Conservation (phyloP, 768 basidiomycete genomes). For the Tylopilus sp. region DNA sequence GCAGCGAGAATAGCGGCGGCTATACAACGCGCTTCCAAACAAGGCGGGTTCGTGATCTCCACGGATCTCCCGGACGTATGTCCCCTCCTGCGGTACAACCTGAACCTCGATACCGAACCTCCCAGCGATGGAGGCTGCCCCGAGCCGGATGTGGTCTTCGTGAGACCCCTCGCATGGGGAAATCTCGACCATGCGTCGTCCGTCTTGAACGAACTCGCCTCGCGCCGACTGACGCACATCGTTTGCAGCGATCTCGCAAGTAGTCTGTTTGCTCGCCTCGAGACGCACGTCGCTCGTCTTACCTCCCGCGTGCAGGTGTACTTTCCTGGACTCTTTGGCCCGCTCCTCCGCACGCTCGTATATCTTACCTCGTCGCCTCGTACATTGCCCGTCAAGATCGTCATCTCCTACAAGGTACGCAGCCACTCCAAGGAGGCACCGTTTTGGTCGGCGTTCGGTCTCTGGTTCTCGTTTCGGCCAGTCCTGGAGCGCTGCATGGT, state of each 20-base stretch:
- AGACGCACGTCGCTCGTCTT: neutral
- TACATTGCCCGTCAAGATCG: conserved; percentile 33
- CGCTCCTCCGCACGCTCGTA: conserved; percentile 71
- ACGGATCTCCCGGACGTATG: conserved; percentile 82
- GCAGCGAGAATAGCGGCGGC: conserved; percentile 44
- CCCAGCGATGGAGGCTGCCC: no score
- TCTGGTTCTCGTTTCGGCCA: conserved; percentile 69
- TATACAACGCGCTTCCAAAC: conserved; percentile 24
- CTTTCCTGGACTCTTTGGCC: conserved; percentile 78
- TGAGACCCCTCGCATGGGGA: conserved; percentile 74
- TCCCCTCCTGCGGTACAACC: conserved; percentile 44
- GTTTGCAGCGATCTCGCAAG: conserved; percentile 83
- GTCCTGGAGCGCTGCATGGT: conserved; percentile 36
- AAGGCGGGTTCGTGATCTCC: conserved; percentile 37
- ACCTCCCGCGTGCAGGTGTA: conserved; percentile 56
- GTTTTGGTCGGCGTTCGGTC: conserved; percentile 79
- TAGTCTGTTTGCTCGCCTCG: conserved; percentile 9
- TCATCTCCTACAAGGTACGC: conserved; percentile 76
- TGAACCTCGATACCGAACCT: conserved; percentile 24
- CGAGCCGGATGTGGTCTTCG: conserved; percentile 16
- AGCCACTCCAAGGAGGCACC: conserved; percentile 67
- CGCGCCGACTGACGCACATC: conserved; percentile 52
- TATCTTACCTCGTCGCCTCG: conserved; percentile 61
- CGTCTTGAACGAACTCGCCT: conserved; percentile 39
- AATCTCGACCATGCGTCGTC: conserved; percentile 38